A percentile compares a stretch with the other conserved stretches of the same genome.
phyloP scores from a whole-genome alignment of 2,329 filamentous ascomycete genomes.

The Epichloe sibirici region DNA sequence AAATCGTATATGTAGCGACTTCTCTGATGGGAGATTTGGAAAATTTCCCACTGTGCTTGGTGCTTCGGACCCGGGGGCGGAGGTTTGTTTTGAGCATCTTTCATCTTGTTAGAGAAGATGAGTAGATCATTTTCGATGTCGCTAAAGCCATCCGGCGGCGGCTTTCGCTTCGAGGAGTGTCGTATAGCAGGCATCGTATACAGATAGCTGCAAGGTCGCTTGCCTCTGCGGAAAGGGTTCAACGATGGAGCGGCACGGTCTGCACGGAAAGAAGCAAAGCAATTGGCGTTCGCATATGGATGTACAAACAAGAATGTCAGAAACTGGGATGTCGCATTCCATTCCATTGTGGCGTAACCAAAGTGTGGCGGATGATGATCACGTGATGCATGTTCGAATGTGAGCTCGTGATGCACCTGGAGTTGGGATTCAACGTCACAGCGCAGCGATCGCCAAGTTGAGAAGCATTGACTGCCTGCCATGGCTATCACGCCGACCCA shows the following conservation, averaged over 20 bases:
- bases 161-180: slow-evolving; percentile 64
- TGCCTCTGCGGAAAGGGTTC: neutral
- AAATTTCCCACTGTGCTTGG: slow-evolving; percentile 92
- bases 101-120: slow-evolving; percentile 84
- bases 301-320: neutral
- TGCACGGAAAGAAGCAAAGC: neutral
- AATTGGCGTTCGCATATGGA: neutral
- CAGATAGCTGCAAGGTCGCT: neutral
- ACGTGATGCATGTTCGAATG: slow-evolving; percentile 17
- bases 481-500: slow-evolving; percentile 92
- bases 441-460: slow-evolving; percentile 15
- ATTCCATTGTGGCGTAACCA: slow-evolving; percentile 8
- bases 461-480: slow-evolving; percentile 31
- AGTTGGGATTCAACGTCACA: slow-evolving; percentile 15
- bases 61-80: slow-evolving; percentile 69
- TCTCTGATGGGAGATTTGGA: slow-evolving; percentile 91
- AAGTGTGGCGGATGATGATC: slow-evolving; percentile 5
- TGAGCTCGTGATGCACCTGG: slow-evolving; percentile 1
- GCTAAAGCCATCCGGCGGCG: slow-evolving; percentile 74
- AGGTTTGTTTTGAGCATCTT: slow-evolving; percentile 85
- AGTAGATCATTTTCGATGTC: slow-evolving; percentile 81
- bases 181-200: slow-evolving; percentile 64
- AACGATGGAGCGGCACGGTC: neutral
- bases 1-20: slow-evolving; percentile 91
- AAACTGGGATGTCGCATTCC: neutral